Conservation (phyloP, 805 yeast species). For the Wickerhamiella siamensis region DNA sequence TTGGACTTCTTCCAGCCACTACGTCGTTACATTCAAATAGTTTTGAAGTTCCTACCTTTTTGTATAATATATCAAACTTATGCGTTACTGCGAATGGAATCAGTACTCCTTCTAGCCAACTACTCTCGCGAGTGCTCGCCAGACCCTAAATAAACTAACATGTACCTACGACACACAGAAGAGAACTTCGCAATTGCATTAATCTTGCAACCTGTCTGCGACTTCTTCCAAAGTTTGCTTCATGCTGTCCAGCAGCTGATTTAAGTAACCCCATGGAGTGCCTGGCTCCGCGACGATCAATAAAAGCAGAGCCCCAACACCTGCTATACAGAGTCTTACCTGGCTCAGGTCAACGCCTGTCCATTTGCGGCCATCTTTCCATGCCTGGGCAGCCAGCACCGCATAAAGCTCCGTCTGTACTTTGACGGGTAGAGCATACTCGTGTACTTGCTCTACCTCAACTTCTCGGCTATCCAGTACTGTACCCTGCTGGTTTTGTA, state of each 20-base stretch:
- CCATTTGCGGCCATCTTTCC: neutral
- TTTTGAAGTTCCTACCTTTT: too few species aligned
- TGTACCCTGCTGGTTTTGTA: neutral
- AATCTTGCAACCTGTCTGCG: neutral
- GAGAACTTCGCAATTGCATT: neutral
- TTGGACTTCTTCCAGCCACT: too few species aligned
- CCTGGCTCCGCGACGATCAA: neutral
- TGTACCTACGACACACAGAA: neutral
- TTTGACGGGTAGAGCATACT: neutral
- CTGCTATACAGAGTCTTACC: neutral
- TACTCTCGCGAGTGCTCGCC: neutral
- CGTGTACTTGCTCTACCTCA: neutral
- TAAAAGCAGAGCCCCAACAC: neutral
- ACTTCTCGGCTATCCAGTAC: neutral
- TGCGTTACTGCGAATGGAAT: too few species aligned
- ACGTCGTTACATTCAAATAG: too few species aligned
- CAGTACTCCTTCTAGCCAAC: neutral
- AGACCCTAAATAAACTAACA: neutral
- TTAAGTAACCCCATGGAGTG: neutral
- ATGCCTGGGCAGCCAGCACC: neutral
- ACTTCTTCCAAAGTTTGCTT: neutral
- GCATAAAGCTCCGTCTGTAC: neutral
- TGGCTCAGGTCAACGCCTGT: neutral
- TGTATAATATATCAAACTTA: too few species aligned
- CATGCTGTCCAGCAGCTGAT: neutral